A percentile compares a stretch with the other conserved stretches of the same genome.
These are phyloP conservation scores for Rickenella mellea DNA, from an alignment of 768 basidiomycete genomes.

Conservation along the genomic window DNA sequence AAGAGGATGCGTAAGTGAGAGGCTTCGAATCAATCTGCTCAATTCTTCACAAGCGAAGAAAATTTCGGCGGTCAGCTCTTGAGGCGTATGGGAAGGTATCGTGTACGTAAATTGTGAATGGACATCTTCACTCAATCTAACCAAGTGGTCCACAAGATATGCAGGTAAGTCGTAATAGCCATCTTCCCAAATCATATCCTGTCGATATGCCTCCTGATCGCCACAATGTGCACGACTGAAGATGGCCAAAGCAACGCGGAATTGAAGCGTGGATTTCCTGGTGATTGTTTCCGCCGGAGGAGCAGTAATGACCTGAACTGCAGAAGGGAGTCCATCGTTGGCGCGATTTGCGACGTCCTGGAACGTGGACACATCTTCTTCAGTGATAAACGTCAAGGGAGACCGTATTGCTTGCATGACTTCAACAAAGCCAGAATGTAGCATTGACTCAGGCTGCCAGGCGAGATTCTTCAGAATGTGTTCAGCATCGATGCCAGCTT, in stretches of 20 bases:
- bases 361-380: constrained; percentile 49
- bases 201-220: constrained; percentile 43
- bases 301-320: constrained; percentile 50
- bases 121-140: constrained; percentile 42
- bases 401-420: constrained; percentile 49
- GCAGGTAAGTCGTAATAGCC: constrained; percentile 45
- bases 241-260: constrained; percentile 57
- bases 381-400: constrained; percentile 52
- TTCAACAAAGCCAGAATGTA: constrained; percentile 48
- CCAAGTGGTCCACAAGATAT: constrained; percentile 44
- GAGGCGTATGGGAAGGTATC: constrained; percentile 23
- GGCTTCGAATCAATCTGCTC: constrained; percentile 37
- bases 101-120: constrained; percentile 39
- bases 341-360: constrained; percentile 57
- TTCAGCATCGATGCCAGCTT: constrained; percentile 59
- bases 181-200: constrained; percentile 55
- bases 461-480: constrained; percentile 54
- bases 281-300: constrained; percentile 39
- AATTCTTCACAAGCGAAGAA: constrained; percentile 46
- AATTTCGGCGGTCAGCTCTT: constrained; percentile 40
- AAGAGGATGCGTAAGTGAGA: constrained; percentile 38
- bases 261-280: constrained; percentile 42
- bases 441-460: constrained; percentile 48
- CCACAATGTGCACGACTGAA: constrained; percentile 41
- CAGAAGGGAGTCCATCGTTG: constrained; percentile 54